These are phyloP conservation scores for Galerina marginata DNA, from an alignment of 768 basidiomycete genomes.

Conservation along the genomic window DNA sequence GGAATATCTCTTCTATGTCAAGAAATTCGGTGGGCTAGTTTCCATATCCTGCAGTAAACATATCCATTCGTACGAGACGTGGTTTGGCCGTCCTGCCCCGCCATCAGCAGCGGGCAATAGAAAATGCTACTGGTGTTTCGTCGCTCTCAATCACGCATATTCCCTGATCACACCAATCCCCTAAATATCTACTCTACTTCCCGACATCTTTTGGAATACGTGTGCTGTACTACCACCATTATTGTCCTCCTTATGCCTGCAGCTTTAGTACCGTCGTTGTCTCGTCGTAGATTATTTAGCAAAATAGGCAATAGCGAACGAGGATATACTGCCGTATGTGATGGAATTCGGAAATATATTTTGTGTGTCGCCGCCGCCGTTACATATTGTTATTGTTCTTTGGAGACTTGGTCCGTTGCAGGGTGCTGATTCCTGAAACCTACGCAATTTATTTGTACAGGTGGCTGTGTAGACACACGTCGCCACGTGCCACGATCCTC, in stretches of 20 bases:
- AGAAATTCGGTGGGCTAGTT: conserved; percentile 21
- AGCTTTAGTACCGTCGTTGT: conserved; percentile 15
- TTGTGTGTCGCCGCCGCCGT: no score
- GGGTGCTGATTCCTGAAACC: no score
- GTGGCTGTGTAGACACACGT: not conserved
- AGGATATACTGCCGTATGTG: not conserved
- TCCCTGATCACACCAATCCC: conserved; percentile 22
- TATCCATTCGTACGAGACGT: conserved; percentile 20
- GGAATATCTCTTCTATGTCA: conserved; percentile 7
- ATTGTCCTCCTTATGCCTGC: conserved; percentile 24
- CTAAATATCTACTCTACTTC: conserved; percentile 35
- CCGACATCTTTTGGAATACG: conserved; percentile 43
- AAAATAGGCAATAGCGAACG: conserved; percentile 6
- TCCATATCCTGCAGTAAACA: conserved; percentile 21
- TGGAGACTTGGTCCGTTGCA: no score
- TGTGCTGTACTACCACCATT: conserved; percentile 39
- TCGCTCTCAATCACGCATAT: conserved; percentile 26
- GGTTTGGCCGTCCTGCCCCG: conserved; percentile 18
- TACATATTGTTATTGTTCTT: no score
- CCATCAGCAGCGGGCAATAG: conserved; percentile 11
- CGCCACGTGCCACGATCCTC: not conserved
- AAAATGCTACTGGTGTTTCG: conserved; percentile 12
- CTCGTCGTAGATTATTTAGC: conserved; percentile 22
- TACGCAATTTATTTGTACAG: no score
- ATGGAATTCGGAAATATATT: not conserved